Percentiles rank a stretch among this genome's conserved stretches.
phyloP scores from a whole-genome alignment of 1,284 basidiomycete genomes.

The Neonothopanus nambi region DNA sequence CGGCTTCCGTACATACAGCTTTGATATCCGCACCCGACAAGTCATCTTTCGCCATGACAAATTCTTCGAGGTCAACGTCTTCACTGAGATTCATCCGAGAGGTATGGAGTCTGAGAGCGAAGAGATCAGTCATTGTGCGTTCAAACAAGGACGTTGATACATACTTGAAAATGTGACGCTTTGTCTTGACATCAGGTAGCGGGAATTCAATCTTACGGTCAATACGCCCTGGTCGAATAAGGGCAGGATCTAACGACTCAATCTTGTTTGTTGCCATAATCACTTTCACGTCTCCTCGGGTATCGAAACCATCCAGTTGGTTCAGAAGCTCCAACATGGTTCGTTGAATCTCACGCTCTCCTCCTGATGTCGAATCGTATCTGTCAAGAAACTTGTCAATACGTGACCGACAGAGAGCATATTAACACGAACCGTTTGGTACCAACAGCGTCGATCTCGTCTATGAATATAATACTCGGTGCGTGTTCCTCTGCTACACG shows the following conservation, averaged over 20 bases:
- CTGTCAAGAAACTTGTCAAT: slow-evolving; percentile 34
- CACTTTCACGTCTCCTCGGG: slow-evolving; percentile 98
- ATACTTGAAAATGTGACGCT: slow-evolving; percentile 95
- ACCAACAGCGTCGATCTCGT: slow-evolving; percentile 98
- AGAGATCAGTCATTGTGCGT: slow-evolving; percentile 1
- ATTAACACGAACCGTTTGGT: slow-evolving; percentile 81
- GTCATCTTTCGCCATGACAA: slow-evolving; percentile 95
- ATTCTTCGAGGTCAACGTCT: slow-evolving; percentile 97
- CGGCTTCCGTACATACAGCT: slow-evolving; percentile 96
- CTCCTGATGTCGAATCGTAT: slow-evolving; percentile 96
- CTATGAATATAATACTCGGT: slow-evolving; percentile 99
- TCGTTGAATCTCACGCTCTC: slow-evolving; percentile 97
- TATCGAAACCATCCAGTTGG: slow-evolving; percentile 98
- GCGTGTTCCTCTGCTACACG: slow-evolving; percentile 96
- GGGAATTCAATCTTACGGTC: slow-evolving; percentile 99
- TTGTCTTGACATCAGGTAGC: slow-evolving; percentile 93
- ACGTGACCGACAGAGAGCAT: neutral
- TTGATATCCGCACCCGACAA: slow-evolving; percentile 98
- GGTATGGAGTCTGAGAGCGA: slow-evolving; percentile 75
- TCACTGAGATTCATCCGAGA: slow-evolving; percentile 91
- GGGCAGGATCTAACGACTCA: slow-evolving; percentile 92
- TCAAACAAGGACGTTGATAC: slow-evolving; percentile 16
- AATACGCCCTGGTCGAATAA: slow-evolving; percentile 97
- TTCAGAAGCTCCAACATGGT: slow-evolving; percentile 99
- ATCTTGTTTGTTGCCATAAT: slow-evolving; percentile 95